Evolutionary conservation across 2,329 filamentous ascomycete species (phyloP).

Genomic region (Stachybotrys elegans): DNA sequence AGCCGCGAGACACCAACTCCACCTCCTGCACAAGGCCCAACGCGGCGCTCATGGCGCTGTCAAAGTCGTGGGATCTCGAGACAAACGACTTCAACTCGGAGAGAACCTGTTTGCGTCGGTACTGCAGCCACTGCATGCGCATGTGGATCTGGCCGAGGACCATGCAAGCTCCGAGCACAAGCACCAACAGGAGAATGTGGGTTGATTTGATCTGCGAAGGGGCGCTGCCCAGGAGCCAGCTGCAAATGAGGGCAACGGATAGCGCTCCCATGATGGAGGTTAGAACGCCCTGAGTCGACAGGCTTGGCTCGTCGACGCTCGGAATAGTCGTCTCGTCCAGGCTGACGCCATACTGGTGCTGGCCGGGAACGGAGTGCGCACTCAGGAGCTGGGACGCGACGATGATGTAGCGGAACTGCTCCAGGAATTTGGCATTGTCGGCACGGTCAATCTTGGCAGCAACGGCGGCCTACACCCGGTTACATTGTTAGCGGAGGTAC

Average conservation of each 20-base stretch:
- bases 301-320: constrained; percentile 19
- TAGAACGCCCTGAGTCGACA: constrained; percentile 41
- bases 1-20: constrained; percentile 89
- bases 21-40: constrained; percentile 87
- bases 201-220: constrained; percentile 51
- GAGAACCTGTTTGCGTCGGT: constrained; percentile 70
- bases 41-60: constrained; percentile 69
- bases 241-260: constrained; percentile 64
- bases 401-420: constrained; percentile 89
- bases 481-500: background rate
- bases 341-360: constrained; percentile 17
- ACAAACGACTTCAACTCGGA: constrained; percentile 65
- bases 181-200: constrained; percentile 42
- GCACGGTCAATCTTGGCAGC: constrained; percentile 68
- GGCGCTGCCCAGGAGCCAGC: constrained; percentile 59
- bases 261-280: constrained; percentile 49
- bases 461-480: constrained; percentile 52
- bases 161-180: constrained; percentile 50
- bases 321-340: constrained; percentile 10
- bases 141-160: constrained; percentile 62
- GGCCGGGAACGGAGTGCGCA: constrained; percentile 52
- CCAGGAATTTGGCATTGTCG: constrained; percentile 81
- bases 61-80: constrained; percentile 71
- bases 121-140: constrained; percentile 75
- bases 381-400: constrained; percentile 86